Conservation (phyloP, 805 yeast species). For the Candida takata region DNA sequence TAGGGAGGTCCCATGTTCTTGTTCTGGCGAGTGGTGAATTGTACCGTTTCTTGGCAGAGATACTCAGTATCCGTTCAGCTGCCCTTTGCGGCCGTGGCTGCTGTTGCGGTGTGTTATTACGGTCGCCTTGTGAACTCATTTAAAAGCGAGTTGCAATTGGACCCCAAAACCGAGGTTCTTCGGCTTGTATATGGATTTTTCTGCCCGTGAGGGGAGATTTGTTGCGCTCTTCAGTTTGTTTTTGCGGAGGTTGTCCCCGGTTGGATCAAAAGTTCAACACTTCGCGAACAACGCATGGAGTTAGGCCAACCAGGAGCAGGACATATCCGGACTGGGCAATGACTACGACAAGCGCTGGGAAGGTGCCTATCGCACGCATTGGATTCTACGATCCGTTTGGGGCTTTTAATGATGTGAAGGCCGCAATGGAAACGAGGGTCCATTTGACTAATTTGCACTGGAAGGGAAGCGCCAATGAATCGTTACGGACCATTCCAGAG, state of each 20-base stretch:
- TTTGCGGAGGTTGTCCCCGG: too few relatives aligned
- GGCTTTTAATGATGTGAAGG: constrained; percentile 39
- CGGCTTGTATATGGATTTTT: too few relatives aligned
- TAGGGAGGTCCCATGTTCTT: constrained; percentile 20
- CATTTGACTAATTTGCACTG: constrained; percentile 67
- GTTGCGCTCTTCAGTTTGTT: too few relatives aligned
- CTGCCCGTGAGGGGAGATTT: too few relatives aligned
- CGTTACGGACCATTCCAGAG: constrained; percentile 55
- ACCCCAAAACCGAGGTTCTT: too few relatives aligned
- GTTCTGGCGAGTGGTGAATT: constrained; percentile 13
- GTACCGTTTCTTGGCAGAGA: constrained; percentile 2
- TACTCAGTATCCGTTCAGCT: neutral
- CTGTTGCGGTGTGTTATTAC: neutral
- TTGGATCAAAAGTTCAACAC: too few relatives aligned
- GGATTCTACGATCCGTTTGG: constrained; percentile 76
- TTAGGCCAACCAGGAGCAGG: too few relatives aligned
- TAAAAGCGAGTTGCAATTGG: too few relatives aligned
- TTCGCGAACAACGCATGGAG: too few relatives aligned
- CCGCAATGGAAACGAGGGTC: constrained; percentile 38
- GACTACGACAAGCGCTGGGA: neutral
- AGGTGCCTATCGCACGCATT: constrained; percentile 18
- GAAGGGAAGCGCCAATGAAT: constrained; percentile 44
- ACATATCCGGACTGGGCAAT: too few relatives aligned
- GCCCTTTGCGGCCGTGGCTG: neutral
- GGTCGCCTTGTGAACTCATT: neutral